These are phyloP conservation scores for Paraphaeosphaeria sporulosa DNA, from an alignment of 2,329 filamentous ascomycete species.

Conservation along the genomic window DNA sequence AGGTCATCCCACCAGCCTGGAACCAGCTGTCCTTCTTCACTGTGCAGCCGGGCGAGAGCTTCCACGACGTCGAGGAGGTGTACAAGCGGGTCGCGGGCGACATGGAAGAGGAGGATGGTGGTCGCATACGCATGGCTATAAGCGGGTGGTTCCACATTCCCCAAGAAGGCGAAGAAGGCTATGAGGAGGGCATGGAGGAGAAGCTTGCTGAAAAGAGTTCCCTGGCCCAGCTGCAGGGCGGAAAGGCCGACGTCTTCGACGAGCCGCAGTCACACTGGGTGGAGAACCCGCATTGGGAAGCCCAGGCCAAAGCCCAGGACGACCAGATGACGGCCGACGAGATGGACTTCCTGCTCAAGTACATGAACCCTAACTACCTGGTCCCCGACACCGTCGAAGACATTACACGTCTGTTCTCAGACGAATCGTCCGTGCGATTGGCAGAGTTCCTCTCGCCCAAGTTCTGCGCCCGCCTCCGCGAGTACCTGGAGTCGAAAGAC, in stretches of 20 bases:
- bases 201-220: constrained; percentile 88
- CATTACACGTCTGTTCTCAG: constrained; percentile 78
- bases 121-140: constrained; percentile 92
- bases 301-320: constrained; percentile 55
- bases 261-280: constrained; percentile 71
- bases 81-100: constrained; percentile 71
- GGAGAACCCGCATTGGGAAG: constrained; percentile 44
- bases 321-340: constrained; percentile 76
- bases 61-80: constrained; percentile 98
- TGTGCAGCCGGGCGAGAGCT: constrained; percentile 97
- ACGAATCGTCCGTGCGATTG: constrained; percentile 84
- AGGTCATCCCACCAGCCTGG: constrained; percentile 91
- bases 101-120: constrained; percentile 72
- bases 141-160: constrained; percentile 99
- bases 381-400: constrained; percentile 90
- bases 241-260: constrained; percentile 90
- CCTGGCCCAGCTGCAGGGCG: constrained; percentile 84
- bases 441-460: constrained; percentile 79
- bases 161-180: constrained; percentile 92
- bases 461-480: constrained; percentile 75
- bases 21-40: constrained; percentile 99
- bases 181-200: constrained; percentile 85
- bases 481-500: constrained; percentile 69
- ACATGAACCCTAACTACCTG: constrained; percentile 87
- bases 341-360: constrained; percentile 88